These are phyloP conservation scores for Testicularia cyperi DNA, from an alignment of 1,284 basidiomycete species.

Conservation along the genomic window DNA sequence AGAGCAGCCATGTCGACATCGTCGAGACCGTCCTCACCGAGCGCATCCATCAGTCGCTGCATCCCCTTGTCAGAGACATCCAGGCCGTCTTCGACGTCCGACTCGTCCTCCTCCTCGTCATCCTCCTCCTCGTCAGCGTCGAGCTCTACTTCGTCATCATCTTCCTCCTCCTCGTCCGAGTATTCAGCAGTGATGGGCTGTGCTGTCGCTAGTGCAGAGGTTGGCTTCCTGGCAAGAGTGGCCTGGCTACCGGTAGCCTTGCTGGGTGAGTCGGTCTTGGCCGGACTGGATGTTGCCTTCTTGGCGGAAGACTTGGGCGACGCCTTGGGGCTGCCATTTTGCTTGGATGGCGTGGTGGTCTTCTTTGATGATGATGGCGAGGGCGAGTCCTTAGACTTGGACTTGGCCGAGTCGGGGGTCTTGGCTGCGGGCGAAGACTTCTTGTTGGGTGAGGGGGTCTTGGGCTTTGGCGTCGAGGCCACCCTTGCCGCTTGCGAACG, in stretches of 20 bases:
- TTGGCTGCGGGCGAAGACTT: slow-evolving; percentile 10
- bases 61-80: slow-evolving; percentile 54
- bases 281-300: slow-evolving; percentile 6
- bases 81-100: slow-evolving; percentile 49
- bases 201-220: slow-evolving; percentile 29
- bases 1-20: slow-evolving; percentile 51
- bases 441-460: slow-evolving; percentile 26
- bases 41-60: slow-evolving; percentile 50
- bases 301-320: slow-evolving; percentile 4
- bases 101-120: slow-evolving; percentile 30
- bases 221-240: slow-evolving; percentile 26
- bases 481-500: slow-evolving; percentile 24
- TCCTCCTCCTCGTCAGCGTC: slow-evolving; percentile 24
- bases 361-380: slow-evolving; percentile 3
- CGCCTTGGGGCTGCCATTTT: neutral
- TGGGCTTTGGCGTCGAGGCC: slow-evolving; percentile 16
- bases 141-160: slow-evolving; percentile 9
- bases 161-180: slow-evolving; percentile 25
- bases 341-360: slow-evolving; percentile 3
- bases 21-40: slow-evolving; percentile 53
- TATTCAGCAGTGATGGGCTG: slow-evolving; percentile 27
- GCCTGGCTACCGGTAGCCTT: slow-evolving; percentile 30
- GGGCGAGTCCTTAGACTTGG: neutral
- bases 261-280: slow-evolving; percentile 6
- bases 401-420: slow-evolving; percentile 14